Percentiles rank a stretch among this genome's conserved stretches.
phyloP scores from a whole-genome alignment of 2,329 filamentous ascomycete species.

The Chaetomium olivaceum region DNA sequence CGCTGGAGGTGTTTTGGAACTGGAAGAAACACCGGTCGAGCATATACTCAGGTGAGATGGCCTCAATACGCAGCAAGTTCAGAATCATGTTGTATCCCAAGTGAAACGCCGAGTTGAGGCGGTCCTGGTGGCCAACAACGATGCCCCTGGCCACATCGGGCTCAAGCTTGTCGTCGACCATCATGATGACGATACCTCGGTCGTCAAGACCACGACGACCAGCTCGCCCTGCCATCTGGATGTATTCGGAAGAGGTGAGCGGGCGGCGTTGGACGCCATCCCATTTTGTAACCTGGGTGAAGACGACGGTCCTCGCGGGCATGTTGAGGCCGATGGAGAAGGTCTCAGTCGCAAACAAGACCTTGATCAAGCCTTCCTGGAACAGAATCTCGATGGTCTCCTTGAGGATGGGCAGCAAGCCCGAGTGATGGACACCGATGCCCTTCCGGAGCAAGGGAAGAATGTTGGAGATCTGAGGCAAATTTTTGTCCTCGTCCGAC shows the following conservation, averaged over 20 bases:
- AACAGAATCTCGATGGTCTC: constrained; percentile 99
- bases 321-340: constrained; percentile 99
- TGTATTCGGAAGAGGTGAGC: constrained; percentile 92
- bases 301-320: constrained; percentile 99
- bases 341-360: constrained; percentile 95
- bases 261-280: constrained; percentile 80
- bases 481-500: constrained; percentile 82
- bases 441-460: constrained; percentile 85
- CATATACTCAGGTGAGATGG: constrained; percentile 99
- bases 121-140: constrained; percentile 94
- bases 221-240: constrained; percentile 97
- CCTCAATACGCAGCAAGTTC: constrained; percentile 94
- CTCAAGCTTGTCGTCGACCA: constrained; percentile 96
- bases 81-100: constrained; percentile 99
- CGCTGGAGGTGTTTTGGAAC: constrained; percentile 92
- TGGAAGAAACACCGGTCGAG: constrained; percentile 97
- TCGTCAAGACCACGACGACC: constrained; percentile 97
- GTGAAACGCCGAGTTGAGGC: constrained; percentile 96
- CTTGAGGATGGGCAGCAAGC: constrained; percentile 90
- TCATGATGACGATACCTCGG: constrained; percentile 98
- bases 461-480: constrained; percentile 90
- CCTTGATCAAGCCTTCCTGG: constrained; percentile 96
- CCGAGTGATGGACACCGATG: constrained; percentile 96
- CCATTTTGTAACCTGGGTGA: constrained; percentile 93
- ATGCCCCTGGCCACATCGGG: constrained; percentile 92